Percentiles rank a stretch among this genome's conserved stretches.
phyloP scores from a whole-genome alignment of 1,284 basidiomycete species.

The Microbotryum silenes-acaulis region DNA sequence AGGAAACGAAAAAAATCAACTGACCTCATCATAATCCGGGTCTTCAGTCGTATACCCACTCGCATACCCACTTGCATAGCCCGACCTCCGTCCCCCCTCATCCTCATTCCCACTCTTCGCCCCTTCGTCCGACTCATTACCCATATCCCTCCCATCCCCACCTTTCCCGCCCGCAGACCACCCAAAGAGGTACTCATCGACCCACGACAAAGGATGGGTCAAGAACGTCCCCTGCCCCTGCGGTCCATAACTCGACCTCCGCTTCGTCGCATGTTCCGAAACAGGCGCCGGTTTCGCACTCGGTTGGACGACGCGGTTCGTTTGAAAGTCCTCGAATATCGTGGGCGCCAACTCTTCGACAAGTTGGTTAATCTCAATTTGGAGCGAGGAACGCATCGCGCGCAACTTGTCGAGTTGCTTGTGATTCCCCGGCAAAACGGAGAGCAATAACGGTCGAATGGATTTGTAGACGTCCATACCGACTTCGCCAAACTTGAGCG shows the following conservation, averaged over 20 bases:
- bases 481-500: slow-evolving; percentile 96
- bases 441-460: slow-evolving; percentile 80
- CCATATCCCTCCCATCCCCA: no score
- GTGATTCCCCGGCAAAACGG: slow-evolving; percentile 85
- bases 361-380: slow-evolving; percentile 77
- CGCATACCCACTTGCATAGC: slow-evolving; percentile 42
- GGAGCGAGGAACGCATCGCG: slow-evolving; percentile 65
- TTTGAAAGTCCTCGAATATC: slow-evolving; percentile 79
- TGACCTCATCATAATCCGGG: slow-evolving; percentile 47
- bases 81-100: slow-evolving; percentile 38
- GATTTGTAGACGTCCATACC: slow-evolving; percentile 99
- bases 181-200: slow-evolving; percentile 71
- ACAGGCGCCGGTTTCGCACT: slow-evolving; percentile 67
- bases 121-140: not conserved
- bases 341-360: slow-evolving; percentile 72
- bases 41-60: slow-evolving; percentile 43
- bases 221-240: slow-evolving; percentile 33
- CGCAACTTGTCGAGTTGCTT: slow-evolving; percentile 72
- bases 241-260: slow-evolving; percentile 35
- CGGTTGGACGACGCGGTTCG: slow-evolving; percentile 72
- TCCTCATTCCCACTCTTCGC: not conserved
- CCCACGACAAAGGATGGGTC: slow-evolving; percentile 57
- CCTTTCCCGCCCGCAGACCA: slow-evolving; percentile 51
- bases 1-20: slow-evolving; percentile 3
- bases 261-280: slow-evolving; percentile 43